These are phyloP conservation scores for Lactarius trivialis DNA, from an alignment of 768 basidiomycete species.

Conservation along the genomic window DNA sequence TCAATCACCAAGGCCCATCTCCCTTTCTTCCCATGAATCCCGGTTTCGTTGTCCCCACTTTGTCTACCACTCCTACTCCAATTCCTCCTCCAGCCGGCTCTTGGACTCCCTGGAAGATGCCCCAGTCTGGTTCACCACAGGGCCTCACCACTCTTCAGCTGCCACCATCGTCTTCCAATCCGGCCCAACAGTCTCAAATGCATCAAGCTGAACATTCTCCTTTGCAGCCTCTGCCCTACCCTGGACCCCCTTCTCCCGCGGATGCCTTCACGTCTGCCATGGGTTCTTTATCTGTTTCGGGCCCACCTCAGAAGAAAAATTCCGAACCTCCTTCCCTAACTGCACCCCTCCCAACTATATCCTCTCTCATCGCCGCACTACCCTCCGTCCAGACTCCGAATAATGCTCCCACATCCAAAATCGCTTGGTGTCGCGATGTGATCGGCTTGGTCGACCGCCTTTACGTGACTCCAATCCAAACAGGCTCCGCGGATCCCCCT, in stretches of 20 bases:
- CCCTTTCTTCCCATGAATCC: conserved; percentile 28
- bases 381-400: conserved; percentile 46
- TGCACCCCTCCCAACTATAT: conserved; percentile 59
- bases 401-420: conserved; percentile 52
- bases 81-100: conserved; percentile 25
- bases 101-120: conserved; percentile 29
- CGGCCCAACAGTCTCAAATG: conserved; percentile 15
- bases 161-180: conserved; percentile 24
- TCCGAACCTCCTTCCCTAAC: conserved; percentile 47
- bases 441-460: conserved; percentile 66
- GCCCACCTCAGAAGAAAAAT: conserved; percentile 24
- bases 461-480: conserved; percentile 22
- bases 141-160: conserved; percentile 24
- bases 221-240: neutral
- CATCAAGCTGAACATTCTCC: neutral
- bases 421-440: conserved; percentile 81
- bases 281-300: conserved; percentile 21
- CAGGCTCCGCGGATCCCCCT: conserved; percentile 33
- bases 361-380: conserved; percentile 48
- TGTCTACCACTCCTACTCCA: conserved; percentile 1
- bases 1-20: conserved; percentile 20
- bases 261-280: conserved; percentile 24
- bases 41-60: conserved; percentile 17
- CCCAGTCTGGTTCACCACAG: conserved; percentile 26
- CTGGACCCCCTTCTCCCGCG: neutral